These are phyloP conservation scores for Euphorbia celastroides DNA, from an alignment of 441 rosid genomes.

Conservation along the genomic window DNA sequence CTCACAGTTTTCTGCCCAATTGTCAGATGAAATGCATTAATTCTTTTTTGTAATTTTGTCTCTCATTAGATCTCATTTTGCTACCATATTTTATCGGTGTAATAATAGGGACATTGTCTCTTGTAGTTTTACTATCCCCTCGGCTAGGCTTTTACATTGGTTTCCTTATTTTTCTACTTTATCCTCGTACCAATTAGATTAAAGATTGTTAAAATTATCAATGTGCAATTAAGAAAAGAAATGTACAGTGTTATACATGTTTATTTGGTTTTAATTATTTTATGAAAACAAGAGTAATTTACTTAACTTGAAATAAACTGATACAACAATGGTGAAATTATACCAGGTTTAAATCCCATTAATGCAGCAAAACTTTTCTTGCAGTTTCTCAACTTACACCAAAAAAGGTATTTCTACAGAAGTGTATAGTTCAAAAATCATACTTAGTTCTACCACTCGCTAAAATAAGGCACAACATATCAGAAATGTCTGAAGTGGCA, in stretches of 20 bases:
- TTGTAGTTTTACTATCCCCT: no score
- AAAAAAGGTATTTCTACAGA: background rate
- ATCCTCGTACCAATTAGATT: no score
- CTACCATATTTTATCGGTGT: no score
- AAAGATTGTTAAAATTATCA: no score
- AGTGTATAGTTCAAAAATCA: slow-evolving; percentile 45
- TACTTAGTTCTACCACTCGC: slow-evolving; percentile 90
- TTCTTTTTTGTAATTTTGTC: background rate
- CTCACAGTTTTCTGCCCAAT: background rate
- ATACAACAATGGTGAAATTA: background rate
- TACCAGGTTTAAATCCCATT: background rate
- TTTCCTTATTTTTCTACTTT: no score
- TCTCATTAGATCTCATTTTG: background rate
- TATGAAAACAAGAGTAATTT: no score
- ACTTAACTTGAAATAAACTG: no score
- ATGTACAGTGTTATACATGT: no score
- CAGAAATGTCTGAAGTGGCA: slow-evolving; percentile 47
- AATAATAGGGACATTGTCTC: no score
- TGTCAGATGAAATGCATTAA: background rate
- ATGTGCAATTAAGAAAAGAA: no score
- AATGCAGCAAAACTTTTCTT: slow-evolving; percentile 3
- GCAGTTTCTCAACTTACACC: background rate
- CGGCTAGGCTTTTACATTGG: no score
- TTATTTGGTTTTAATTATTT: no score
- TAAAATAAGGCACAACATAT: slow-evolving; percentile 79